phyloP scores from a whole-genome alignment of 352 stramenopile species.

The Pythium vanterpoolii region DNA sequence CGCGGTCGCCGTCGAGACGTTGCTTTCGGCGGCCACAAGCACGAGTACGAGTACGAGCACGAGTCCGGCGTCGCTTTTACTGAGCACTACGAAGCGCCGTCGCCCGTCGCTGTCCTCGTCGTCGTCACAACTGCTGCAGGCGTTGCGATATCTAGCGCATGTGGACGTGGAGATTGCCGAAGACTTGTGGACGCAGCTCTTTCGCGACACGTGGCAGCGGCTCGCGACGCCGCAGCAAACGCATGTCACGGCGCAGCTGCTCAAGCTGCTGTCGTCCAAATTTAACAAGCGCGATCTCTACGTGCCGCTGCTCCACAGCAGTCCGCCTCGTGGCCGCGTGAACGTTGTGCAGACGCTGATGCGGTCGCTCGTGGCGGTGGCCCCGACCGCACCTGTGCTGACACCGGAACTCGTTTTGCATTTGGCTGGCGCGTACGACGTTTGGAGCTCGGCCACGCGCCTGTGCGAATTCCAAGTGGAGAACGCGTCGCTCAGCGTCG shows the following conservation, averaged over 20 bases:
- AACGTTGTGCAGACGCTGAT: conserved; percentile 87
- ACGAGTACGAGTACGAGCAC: not conserved
- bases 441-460: conserved; percentile 65
- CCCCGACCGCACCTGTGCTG: conserved; percentile 56
- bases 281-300: conserved; percentile 88
- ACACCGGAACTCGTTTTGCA: conserved; percentile 84
- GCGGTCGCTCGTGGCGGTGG: conserved; percentile 63
- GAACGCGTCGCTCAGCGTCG: conserved; percentile 57
- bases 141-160: conserved; percentile 69
- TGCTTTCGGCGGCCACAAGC: conserved; percentile 43
- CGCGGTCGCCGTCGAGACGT: conserved; percentile 70
- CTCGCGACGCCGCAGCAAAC: conserved; percentile 48
- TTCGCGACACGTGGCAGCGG: conserved; percentile 51
- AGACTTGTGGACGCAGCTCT: conserved; percentile 80
- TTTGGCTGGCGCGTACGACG: conserved; percentile 78
- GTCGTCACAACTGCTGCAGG: conserved; percentile 27
- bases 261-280: conserved; percentile 82
- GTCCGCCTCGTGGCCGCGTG: conserved; percentile 29
- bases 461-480: conserved; percentile 86
- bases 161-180: conserved; percentile 84
- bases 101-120: not conserved
- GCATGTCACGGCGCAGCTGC: conserved; percentile 53
- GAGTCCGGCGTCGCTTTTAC: not conserved
- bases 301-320: conserved; percentile 42
- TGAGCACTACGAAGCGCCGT: not conserved